Conservation (phyloP, 2,329 filamentous ascomycete genomes). For the Kalmusia sp. region DNA sequence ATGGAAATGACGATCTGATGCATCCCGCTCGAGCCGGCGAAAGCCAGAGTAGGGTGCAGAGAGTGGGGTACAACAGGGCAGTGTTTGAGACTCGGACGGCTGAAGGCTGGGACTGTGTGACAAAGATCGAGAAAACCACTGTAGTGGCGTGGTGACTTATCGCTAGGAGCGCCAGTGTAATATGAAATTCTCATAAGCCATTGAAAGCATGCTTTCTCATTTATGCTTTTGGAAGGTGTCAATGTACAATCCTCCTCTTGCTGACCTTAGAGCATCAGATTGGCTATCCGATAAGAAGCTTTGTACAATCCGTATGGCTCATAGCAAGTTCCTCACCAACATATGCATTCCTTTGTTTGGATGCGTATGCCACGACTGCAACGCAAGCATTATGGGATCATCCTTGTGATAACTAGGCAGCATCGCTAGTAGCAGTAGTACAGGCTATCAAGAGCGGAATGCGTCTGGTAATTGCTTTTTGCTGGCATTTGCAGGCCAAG, state of each 20-base stretch:
- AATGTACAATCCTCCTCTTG: no score
- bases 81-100: constrained; percentile 7
- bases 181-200: no score
- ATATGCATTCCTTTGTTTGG: neutral
- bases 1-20: neutral
- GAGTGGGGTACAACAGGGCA: constrained; percentile 3
- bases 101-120: neutral
- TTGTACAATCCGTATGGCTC: neutral
- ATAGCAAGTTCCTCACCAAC: neutral
- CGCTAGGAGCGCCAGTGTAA: no score
- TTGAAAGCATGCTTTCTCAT: no score
- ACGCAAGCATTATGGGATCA: constrained; percentile 1
- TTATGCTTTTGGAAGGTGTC: no score
- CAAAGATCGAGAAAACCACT: neutral
- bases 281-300: no score
- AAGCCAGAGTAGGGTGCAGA: neutral
- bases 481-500: neutral
- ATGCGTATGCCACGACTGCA: neutral
- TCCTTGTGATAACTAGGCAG: constrained; percentile 1
- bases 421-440: constrained; percentile 3
- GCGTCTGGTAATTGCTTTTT: neutral
- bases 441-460: neutral
- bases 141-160: neutral
- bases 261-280: no score
- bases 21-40: neutral